Base-by-base conservation (phyloP, 768 basidiomycete genomes). In the Mycena metata region DNA sequence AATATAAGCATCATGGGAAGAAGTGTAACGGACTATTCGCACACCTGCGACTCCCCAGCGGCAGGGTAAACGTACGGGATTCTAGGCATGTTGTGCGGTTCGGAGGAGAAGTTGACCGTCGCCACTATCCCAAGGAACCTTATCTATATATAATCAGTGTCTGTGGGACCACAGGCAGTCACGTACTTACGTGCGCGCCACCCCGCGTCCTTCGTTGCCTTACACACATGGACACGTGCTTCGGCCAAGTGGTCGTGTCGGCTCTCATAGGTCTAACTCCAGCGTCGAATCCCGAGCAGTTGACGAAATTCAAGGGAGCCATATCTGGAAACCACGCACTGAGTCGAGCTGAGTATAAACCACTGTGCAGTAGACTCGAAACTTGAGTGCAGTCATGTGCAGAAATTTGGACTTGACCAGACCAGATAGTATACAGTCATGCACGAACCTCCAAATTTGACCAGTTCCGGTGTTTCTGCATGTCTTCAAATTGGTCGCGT, bases 1-100 rank as follows among this genome's bases (percentile, higher is more conserved):
- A 30, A 30, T 30, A 30, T 30, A 30, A 30, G 30, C 30, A 43
- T 15, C 41, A 16, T 5, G 41, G 55, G 55, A 57, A 57, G 55
- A 57, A n/a, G n/a, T n/a, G n/a, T n/a, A n/a, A 57, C 16, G 16
- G 23, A 30, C 42, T 57, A 43, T 8, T 26, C 15, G 55, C 41
- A 57, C 42, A 57, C 54, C 54, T 56, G 36, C 17, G 54, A 56
- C 54, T 56, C 54, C 33, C 54, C 54, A 56, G 36, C 54, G 36
- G 54, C 54, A 56, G 54, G 54, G 21, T 56, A 56, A 41, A 56
- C 36, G n/a, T 56, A 56, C 7, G 54, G 54, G 16, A 56, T 56
- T 56, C 54, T 56, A 23, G 39, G 54, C 39, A 56, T 56, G 54
- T 21, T 56, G 54, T 56, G n/a, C 30, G 30, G 30, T 56, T 10